Percentiles rank a stretch among this genome's conserved stretches.
Evolutionary conservation across 2,329 filamentous ascomycete species (phyloP).

Genomic region (Aspergillus sp.): DNA sequence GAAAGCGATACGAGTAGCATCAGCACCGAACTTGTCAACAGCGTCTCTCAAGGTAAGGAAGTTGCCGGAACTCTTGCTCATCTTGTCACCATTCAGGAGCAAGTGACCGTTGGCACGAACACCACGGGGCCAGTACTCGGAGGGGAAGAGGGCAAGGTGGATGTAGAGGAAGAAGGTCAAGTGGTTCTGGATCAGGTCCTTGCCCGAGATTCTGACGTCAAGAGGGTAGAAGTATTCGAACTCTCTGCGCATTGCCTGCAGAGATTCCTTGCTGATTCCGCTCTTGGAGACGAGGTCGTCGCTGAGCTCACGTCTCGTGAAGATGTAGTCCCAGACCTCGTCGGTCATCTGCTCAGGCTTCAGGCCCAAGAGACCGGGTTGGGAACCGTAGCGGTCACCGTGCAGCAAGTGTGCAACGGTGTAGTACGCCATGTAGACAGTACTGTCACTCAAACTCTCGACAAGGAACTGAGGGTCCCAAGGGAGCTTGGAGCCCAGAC

Average conservation of each 20-base stretch:
- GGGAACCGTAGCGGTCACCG: constrained; percentile 75
- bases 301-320: constrained; percentile 64
- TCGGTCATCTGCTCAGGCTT: constrained; percentile 83
- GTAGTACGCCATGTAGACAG: constrained; percentile 69
- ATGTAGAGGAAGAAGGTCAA: constrained; percentile 94
- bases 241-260: constrained; percentile 77
- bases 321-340: constrained; percentile 94
- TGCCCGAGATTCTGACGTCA: constrained; percentile 80
- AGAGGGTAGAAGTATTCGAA: constrained; percentile 98
- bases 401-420: constrained; percentile 61
- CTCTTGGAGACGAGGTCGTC: constrained; percentile 59
- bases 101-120: constrained; percentile 89
- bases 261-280: constrained; percentile 64
- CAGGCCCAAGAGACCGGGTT: constrained; percentile 62
- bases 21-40: constrained; percentile 87
- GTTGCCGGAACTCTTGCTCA: constrained; percentile 96
- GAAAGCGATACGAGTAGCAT: constrained; percentile 83
- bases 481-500: constrained; percentile 85
- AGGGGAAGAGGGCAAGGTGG: constrained; percentile 80
- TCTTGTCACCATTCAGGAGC: constrained; percentile 94
- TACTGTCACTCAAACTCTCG: constrained; percentile 85
- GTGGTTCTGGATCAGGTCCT: constrained; percentile 90
- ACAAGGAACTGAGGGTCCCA: constrained; percentile 91
- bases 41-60: constrained; percentile 87
- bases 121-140: constrained; percentile 79